Conservation (phyloP, 2,329 filamentous ascomycete genomes). For the Aureobasidium namibiae region DNA sequence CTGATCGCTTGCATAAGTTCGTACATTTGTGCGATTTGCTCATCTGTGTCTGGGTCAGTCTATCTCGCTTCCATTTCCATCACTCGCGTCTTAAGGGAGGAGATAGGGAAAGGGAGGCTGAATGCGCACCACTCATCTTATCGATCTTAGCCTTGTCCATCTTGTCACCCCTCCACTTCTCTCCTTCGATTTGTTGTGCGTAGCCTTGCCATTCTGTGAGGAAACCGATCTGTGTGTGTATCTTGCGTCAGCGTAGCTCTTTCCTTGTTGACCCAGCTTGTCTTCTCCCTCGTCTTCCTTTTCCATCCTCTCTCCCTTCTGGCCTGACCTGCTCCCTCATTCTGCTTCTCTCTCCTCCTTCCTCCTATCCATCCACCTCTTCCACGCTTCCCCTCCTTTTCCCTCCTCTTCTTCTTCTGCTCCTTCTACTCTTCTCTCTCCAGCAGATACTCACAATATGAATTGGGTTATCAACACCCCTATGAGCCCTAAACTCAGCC, state of each 20-base stretch:
- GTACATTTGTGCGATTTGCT: slow-evolving; percentile 88
- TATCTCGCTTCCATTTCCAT: too few relatives aligned
- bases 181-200: slow-evolving; percentile 83
- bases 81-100: too few relatives aligned
- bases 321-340: too few relatives aligned
- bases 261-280: background rate
- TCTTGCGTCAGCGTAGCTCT: background rate
- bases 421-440: background rate
- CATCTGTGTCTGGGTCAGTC: slow-evolving; percentile 48
- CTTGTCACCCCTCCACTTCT: slow-evolving; percentile 74
- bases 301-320: too few relatives aligned
- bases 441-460: slow-evolving; percentile 60
- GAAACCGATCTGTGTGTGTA: slow-evolving; percentile 67
- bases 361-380: too few relatives aligned
- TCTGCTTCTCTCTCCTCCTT: too few relatives aligned
- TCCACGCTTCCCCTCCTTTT: too few relatives aligned
- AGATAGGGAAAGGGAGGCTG: background rate
- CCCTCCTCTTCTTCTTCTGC: too few relatives aligned
- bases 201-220: slow-evolving; percentile 95
- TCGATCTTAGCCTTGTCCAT: slow-evolving; percentile 76
- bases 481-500: slow-evolving; percentile 80
- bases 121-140: slow-evolving; percentile 79
- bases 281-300: too few relatives aligned
- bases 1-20: slow-evolving; percentile 83
- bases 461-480: slow-evolving; percentile 76